Base-by-base conservation (phyloP, 345 rosid species). In the Hibiscus trionum region DNA sequence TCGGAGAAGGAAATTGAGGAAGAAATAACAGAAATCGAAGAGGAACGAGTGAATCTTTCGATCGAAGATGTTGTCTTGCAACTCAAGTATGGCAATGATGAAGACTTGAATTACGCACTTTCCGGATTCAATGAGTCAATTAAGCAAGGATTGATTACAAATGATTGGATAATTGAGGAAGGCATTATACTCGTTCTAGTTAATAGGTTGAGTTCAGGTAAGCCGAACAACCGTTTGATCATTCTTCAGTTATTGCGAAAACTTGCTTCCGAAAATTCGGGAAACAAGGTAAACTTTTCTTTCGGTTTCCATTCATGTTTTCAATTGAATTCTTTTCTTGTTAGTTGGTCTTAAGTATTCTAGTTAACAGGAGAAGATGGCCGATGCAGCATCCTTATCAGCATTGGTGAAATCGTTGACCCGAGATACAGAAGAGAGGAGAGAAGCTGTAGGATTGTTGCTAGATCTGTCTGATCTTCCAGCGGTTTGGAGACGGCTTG, bases 351-450 rank as follows among this genome's bases (percentile, higher is more conserved):
- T 83, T 60, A 80, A 39, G 24, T 71, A 1, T 42, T 2, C 42
- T 75, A 62, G 66, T 71, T 74, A 81, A 66, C 91, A 89, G 95
- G 91, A 86, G 75, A 83, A 86, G 75, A 80, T 89, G 91, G 81
- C 82, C 0, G 88, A 89, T 77, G 80, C 61, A 21, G 80, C 62
- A 64, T 84, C 56, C 7, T 70, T 89, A 47, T 81, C 84, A 2
- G 75, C 58, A 47, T 73, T 89, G 73, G 95, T 89, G 81, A 86
- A 83, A 69, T 89, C 91, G 5, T 78, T 89, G 85, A 61, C 88
- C 0, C 78, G 90, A 35, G 87, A 86, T 39, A 78, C 61, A 24
- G 84, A 83, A 47, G 95, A 89, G 63, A 78, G 77, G 46, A 80
- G 86, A 76, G 95, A 89, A 72, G 87, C 90, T 15, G 88, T 87